phyloP scores from a whole-genome alignment of 306 rosid genomes.

The Trifolium dubium region DNA sequence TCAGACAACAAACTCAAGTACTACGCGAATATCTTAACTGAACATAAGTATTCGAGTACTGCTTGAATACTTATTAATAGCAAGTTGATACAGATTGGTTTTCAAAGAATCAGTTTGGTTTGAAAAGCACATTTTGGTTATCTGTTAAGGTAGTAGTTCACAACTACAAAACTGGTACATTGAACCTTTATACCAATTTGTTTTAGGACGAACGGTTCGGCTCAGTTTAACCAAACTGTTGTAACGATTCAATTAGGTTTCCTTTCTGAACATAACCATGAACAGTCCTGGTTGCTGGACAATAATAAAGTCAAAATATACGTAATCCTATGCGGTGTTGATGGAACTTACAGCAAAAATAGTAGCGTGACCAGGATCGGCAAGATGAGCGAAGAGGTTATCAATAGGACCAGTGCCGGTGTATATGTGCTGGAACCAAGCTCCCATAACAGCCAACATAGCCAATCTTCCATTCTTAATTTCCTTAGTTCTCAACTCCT shows the following conservation, averaged over 20 bases:
- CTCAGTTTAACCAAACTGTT: neutral
- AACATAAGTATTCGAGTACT: no score
- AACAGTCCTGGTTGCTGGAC: neutral
- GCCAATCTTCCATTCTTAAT: conserved; percentile 52
- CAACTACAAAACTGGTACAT: neutral
- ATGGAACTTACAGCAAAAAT: conserved; percentile 34
- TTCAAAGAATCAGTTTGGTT: no score
- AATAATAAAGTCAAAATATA: neutral
- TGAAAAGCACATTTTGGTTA: neutral
- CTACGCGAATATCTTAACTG: neutral
- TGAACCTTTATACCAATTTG: neutral
- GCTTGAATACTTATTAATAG: no score
- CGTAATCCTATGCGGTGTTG: neutral
- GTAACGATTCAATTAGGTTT: neutral
- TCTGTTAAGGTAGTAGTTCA: neutral
- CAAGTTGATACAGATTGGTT: no score
- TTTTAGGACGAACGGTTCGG: neutral
- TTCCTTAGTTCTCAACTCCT: conserved; percentile 45
- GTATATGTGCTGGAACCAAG: conserved; percentile 47
- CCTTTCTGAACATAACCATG: neutral
- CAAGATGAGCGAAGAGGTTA: conserved; percentile 82
- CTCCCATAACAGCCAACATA: conserved; percentile 46
- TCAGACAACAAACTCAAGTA: neutral
- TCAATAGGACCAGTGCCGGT: conserved; percentile 70
- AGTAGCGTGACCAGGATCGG: conserved; percentile 85